Base-by-base conservation (phyloP, 352 stramenopile genomes). In the Pythium sukuiense region DNA sequence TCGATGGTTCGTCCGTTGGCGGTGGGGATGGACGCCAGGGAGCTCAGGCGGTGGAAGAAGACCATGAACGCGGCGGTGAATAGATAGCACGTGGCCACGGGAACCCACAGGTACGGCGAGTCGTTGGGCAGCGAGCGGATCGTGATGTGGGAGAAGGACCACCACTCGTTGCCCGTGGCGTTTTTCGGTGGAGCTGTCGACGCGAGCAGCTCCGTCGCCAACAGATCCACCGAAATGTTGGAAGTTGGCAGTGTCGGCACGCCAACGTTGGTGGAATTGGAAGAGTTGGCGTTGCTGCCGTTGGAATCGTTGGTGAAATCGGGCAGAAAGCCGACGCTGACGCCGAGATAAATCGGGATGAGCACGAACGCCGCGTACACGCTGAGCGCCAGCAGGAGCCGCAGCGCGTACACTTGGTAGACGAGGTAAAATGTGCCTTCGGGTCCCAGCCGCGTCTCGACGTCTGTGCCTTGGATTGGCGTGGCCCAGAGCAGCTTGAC, bases 351-450 rank as follows among this genome's bases (percentile, higher is more conserved):
- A 5, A 93, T 61, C 41, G 87, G 87, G 45, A 95, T 70, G 18
- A 95, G 63, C 49, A 89, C 70, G 16, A 90, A n/a, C 59, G 90
- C 55, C 6, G 87, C 87, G 59, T 88, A 83, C 29, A 79, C 63
- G 45, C 77, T 91, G 39, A 95, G 76, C 13, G 63, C 78, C 2
- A 76, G 73, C 41, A 95, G 65, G 16, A 93, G 76, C 35, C 79
- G 79, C 48, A 78, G 75, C 18, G 83, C 81, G 76, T 95, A 95
- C 49, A 90, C 70, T 64, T 93, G 81, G 63, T 90, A 95, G 29
- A 93, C 72, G 61, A 95, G 65, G 65, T 95, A 95, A 69, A 93
- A 95, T 6, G 87, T 89, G 45, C 82, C 83, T 62, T 95, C 87
- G 26, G 86, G 85, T 0, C 87, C 87, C 14, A 95, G 74, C 48